Evolutionary conservation across 352 stramenopile genomes (phyloP), one percentile per base, ranked within the genome.

Genomic region (Peronosclerospora sorghi): DNA sequence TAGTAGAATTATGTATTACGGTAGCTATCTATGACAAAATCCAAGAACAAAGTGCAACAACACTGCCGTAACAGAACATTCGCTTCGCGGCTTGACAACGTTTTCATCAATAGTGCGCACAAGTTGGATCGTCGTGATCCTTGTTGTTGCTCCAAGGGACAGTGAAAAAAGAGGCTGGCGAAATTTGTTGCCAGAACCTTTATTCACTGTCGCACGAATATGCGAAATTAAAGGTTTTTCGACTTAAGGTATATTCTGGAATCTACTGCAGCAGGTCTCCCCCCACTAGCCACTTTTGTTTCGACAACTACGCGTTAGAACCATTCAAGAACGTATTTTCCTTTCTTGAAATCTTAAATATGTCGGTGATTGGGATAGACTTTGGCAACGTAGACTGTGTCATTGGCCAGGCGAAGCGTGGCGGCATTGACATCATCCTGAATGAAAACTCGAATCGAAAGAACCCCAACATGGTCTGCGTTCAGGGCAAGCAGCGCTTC

Each of bases 371-470:
- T 61, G 95, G 95, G 51, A 73, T 98, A 52, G 95, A 98, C 73
- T 96, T 98, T 59, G 95, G 95, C 48, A 96, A 96, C 64, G 77
- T 95, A 46, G 92, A 97, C 62, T 95, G 87, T 65, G 83, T 98
- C 29, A 97, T 98, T 47, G 93, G 87, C 37, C 88, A 97, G 57
- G 94, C 94, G 44, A 96, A 96, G 56, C 82, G 94, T 54, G 95
- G 95, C 59, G 96, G 95, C 58, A 96, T 98, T 45, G 95, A 98
- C 73, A 97, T 99, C 39, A 96, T 99, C 78, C 75, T 99, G 24
- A 99, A 99, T 83, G 96, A 98, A 59, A 97, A 96, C 67, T 98
- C 91, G 38, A 98, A 99, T 69, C 80, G 96, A 63, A 95, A 97
- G 63, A 99, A 98, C 68, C 92, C 95, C 35, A 90, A 85, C 59